A percentile compares a stretch with the other conserved stretches of the same genome.
Conservation (phyloP, 1,139 yeast genomes). For the Eremothecium cymbalariae region DNA sequence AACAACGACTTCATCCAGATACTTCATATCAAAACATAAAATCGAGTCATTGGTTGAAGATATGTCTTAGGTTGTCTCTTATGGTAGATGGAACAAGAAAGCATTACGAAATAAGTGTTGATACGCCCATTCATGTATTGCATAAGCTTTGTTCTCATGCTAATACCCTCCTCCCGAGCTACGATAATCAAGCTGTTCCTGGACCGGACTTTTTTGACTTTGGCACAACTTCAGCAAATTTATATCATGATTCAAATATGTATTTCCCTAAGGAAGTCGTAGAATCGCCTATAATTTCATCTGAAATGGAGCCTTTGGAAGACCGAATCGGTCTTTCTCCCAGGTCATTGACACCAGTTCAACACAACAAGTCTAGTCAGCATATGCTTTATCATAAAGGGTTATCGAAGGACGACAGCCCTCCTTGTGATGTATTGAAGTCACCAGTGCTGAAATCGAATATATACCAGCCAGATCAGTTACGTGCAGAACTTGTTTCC, state of each 20-base stretch:
- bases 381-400: slow-evolving; percentile 8
- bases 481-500: slow-evolving; percentile 42
- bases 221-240: slow-evolving; percentile 12
- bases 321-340: slow-evolving; percentile 12
- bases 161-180: slow-evolving; percentile 49
- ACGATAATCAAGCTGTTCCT: slow-evolving; percentile 22
- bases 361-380: slow-evolving; percentile 10
- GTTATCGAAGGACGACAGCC: slow-evolving; percentile 5
- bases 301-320: slow-evolving; percentile 47
- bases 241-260: slow-evolving; percentile 33
- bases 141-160: slow-evolving; percentile 62
- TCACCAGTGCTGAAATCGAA: slow-evolving; percentile 38
- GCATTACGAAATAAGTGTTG: slow-evolving; percentile 84
- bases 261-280: slow-evolving; percentile 36
- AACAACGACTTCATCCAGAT: slow-evolving; percentile 58
- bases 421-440: slow-evolving; percentile 15
- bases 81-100: slow-evolving; percentile 56
- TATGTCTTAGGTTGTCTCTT: slow-evolving; percentile 69
- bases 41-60: slow-evolving; percentile 89
- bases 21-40: slow-evolving; percentile 71
- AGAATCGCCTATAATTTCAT: slow-evolving; percentile 43
- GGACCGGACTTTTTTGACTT: slow-evolving; percentile 22
- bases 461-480: slow-evolving; percentile 48
- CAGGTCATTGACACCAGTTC: slow-evolving; percentile 11
- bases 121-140: slow-evolving; percentile 72